Percentiles rank a stretch among this genome's conserved stretches.
phyloP scores from a whole-genome alignment of 2,329 filamentous ascomycete genomes.

The Monilinia polystroma region DNA sequence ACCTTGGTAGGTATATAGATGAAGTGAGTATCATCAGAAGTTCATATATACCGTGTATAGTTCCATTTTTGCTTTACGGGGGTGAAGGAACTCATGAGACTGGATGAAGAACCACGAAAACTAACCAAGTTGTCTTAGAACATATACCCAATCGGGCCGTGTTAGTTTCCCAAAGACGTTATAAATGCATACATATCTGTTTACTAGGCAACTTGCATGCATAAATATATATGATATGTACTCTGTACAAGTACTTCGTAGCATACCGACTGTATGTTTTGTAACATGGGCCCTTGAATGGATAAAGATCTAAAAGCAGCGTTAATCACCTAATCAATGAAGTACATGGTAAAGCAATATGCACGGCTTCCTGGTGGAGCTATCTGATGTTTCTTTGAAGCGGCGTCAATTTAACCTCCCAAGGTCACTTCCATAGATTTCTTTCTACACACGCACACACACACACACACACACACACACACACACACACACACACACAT shows the following conservation, averaged over 20 bases:
- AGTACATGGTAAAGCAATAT: background rate
- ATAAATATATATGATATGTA: no score
- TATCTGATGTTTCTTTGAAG: background rate
- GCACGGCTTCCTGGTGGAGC: background rate
- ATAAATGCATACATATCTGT: background rate
- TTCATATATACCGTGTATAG: background rate
- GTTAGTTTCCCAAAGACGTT: background rate
- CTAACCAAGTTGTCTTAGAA: background rate
- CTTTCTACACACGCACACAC: no score
- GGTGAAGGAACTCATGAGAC: background rate
- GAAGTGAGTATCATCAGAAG: background rate
- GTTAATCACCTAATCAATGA: background rate
- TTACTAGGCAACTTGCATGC: background rate
- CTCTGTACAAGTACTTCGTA: no score
- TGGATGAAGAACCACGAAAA: background rate
- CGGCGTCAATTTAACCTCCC: background rate
- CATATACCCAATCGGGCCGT: no score
- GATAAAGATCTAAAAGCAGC: conserved; percentile 2
- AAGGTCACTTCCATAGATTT: background rate
- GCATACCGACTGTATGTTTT: no score
- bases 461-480: no score
- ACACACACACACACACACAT: no score
- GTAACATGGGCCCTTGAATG: no score
- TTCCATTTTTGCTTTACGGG: background rate
- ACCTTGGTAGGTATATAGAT: background rate